phyloP scores from a whole-genome alignment of 805 yeast species.

The Candida taoyuanica region DNA sequence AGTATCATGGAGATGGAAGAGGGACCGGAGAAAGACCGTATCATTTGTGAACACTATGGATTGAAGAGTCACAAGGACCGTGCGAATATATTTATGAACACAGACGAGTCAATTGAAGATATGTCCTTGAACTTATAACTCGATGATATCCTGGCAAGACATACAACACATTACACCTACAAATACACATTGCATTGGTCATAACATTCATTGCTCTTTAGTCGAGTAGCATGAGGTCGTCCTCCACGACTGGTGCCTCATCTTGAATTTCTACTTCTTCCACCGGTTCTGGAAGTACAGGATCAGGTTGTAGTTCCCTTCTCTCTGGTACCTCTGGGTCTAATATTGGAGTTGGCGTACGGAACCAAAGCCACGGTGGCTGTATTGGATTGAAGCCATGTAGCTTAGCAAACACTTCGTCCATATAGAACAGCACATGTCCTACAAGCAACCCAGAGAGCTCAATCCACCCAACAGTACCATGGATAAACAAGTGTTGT shows the following conservation, averaged over 20 bases:
- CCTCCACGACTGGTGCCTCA: too few relatives aligned
- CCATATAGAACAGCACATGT: conserved; percentile 20
- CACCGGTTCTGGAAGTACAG: background rate
- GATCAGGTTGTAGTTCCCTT: conserved; percentile 2
- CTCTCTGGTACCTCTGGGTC: background rate
- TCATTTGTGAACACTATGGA: conserved; percentile 5
- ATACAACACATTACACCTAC: background rate
- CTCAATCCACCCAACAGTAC: background rate
- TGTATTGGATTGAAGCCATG: conserved; percentile 21
- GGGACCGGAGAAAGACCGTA: conserved; percentile 1
- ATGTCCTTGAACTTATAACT: background rate
- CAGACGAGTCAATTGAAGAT: background rate
- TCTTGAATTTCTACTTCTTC: too few relatives aligned
- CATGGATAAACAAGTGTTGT: conserved; percentile 1
- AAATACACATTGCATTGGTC: background rate
- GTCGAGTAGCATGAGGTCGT: too few relatives aligned
- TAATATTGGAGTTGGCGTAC: background rate
- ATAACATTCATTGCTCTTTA: too few relatives aligned
- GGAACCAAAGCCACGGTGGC: conserved; percentile 20
- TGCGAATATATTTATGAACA: background rate
- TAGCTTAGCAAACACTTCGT: conserved; percentile 16
- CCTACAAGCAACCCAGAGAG: conserved; percentile 16
- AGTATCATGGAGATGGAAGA: conserved; percentile 8
- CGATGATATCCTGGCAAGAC: background rate
- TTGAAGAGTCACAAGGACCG: too few relatives aligned